Evolutionary conservation across 2,329 filamentous ascomycete species (phyloP).

Genomic region (Phialophora expanda): DNA sequence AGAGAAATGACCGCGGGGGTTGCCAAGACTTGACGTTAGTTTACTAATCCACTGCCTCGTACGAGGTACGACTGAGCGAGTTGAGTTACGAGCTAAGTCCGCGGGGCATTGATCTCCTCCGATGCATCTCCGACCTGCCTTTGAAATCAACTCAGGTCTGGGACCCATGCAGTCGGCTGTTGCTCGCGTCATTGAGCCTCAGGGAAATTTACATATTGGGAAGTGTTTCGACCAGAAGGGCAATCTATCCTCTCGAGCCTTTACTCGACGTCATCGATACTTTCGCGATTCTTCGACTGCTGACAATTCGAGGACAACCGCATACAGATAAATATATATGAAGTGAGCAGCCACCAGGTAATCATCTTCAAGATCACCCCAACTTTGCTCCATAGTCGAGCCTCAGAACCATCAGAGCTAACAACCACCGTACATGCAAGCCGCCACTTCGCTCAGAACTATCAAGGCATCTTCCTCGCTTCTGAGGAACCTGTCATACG

Average conservation of each 20-base stretch:
- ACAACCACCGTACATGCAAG: slow-evolving; percentile 21
- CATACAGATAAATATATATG: slow-evolving; percentile 13
- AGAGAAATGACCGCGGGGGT: background rate
- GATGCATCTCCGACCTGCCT: slow-evolving; percentile 13
- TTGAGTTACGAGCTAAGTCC: background rate
- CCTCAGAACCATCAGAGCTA: background rate
- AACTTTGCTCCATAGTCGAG: background rate
- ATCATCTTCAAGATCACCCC: background rate
- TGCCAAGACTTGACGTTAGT: slow-evolving; percentile 7
- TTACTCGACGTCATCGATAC: slow-evolving; percentile 11
- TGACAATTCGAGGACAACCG: slow-evolving; percentile 17
- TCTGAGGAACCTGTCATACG: slow-evolving; percentile 19
- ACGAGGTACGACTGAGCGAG: background rate
- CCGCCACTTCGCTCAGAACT: slow-evolving; percentile 13
- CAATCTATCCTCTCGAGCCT: slow-evolving; percentile 4
- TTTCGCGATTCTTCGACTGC: slow-evolving; percentile 19
- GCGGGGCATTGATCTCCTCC: background rate
- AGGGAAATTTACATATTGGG: slow-evolving; percentile 1
- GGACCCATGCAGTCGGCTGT: background rate
- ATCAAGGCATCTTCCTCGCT: slow-evolving; percentile 27
- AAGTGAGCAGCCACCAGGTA: background rate
- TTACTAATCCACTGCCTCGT: background rate
- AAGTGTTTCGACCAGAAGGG: background rate
- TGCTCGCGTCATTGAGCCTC: slow-evolving; percentile 15
- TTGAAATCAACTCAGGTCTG: slow-evolving; percentile 18